Evolutionary conservation across 495 filamentous ascomycete genomes (phyloP).

Genomic region (Penicillium macrosclerotiorum): DNA sequence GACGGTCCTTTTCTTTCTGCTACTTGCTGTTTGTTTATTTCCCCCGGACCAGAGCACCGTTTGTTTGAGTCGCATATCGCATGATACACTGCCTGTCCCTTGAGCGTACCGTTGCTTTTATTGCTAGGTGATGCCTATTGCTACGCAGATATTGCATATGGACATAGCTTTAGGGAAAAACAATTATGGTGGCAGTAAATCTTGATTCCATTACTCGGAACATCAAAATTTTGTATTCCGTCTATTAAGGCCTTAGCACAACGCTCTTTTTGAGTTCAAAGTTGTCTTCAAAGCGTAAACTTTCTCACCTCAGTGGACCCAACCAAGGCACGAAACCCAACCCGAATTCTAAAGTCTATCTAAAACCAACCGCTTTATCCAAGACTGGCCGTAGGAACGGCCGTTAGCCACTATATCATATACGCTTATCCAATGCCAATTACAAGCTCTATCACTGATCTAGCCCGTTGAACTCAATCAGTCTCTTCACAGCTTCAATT

Average conservation of each 20-base stretch:
- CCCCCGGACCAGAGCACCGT: background rate
- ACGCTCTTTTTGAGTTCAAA: too few relatives aligned
- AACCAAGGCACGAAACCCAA: too few relatives aligned
- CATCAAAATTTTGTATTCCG: background rate
- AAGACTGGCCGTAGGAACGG: too few relatives aligned
- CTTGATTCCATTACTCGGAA: background rate
- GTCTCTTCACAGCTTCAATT: constrained; percentile 68
- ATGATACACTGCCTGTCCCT: constrained; percentile 8
- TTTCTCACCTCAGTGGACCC: too few relatives aligned
- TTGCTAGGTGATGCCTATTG: constrained; percentile 18
- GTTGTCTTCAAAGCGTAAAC: too few relatives aligned
- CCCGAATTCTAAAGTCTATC: background rate
- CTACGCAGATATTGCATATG: constrained; percentile 15
- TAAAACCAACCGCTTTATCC: too few relatives aligned
- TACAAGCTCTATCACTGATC: constrained; percentile 51
- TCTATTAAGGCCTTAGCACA: background rate
- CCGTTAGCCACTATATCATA: background rate
- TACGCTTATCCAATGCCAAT: background rate
- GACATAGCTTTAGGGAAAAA: constrained; percentile 17
- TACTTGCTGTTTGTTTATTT: background rate
- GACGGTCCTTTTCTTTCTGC: constrained; percentile 8
- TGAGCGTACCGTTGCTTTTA: constrained; percentile 12
- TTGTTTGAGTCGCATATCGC: background rate
- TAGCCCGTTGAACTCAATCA: constrained; percentile 86
- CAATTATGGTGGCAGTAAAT: background rate